phyloP scores from a whole-genome alignment of 257 asterid species.

The Fraxinus pennsylvanica region DNA sequence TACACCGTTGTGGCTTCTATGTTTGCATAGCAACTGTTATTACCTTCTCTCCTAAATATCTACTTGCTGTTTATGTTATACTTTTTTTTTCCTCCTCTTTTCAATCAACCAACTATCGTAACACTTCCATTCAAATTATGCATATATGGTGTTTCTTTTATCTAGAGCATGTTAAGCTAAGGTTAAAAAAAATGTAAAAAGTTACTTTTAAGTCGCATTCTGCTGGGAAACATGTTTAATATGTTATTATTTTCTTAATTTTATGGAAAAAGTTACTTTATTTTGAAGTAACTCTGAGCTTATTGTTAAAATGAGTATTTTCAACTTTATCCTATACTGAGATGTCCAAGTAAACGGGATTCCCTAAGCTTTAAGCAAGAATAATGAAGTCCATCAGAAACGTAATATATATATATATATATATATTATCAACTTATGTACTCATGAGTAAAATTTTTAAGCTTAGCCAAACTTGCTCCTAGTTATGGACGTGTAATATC shows the following conservation, averaged over 20 bases:
- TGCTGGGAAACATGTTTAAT: neutral
- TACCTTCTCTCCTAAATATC: too few relatives aligned
- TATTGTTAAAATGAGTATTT: neutral
- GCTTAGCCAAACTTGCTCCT: neutral
- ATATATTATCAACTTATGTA: neutral
- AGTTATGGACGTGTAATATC: constrained; percentile 8
- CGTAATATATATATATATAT: too few relatives aligned
- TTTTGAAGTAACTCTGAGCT: neutral
- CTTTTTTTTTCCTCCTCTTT: neutral
- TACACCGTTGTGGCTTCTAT: neutral
- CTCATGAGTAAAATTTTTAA: neutral
- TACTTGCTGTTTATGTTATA: too few relatives aligned
- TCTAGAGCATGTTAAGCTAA: neutral
- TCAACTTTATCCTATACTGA: neutral
- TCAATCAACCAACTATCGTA: neutral
- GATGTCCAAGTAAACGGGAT: neutral
- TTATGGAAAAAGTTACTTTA: neutral
- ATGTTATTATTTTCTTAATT: neutral
- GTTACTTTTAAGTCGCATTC: neutral
- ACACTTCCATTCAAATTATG: neutral
- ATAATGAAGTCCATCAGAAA: neutral
- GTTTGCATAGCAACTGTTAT: neutral
- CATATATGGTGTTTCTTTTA: neutral
- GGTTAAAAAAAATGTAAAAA: neutral
- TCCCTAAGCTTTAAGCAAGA: neutral